Evolutionary conservation across 2,329 filamentous ascomycete species (phyloP).

Genomic region (Canariomyces notabilis): DNA sequence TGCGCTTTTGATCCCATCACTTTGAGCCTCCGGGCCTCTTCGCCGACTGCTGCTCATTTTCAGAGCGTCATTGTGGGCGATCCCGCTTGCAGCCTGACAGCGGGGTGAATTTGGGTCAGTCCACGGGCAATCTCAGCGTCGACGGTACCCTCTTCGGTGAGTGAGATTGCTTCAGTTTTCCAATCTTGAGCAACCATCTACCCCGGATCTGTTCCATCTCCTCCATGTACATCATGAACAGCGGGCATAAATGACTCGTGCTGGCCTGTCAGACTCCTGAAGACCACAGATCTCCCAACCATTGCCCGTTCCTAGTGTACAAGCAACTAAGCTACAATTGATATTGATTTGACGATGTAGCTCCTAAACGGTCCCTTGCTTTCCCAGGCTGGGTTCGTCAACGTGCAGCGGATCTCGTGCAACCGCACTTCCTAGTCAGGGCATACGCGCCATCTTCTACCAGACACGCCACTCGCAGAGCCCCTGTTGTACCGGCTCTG

Average conservation of each 20-base stretch:
- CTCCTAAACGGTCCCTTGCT: no score
- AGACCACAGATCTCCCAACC: no score
- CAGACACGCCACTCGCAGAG: not conserved
- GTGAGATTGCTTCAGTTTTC: not conserved
- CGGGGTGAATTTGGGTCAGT: not conserved
- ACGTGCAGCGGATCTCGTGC: no score
- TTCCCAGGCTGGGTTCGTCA: no score
- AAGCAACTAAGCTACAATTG: no score
- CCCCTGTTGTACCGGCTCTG: not conserved
- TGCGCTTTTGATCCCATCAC: not conserved
- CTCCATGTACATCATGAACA: not conserved
- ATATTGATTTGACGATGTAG: no score
- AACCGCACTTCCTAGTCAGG: no score
- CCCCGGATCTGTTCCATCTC: not conserved
- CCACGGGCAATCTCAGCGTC: not conserved
- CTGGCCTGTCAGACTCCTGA: no score
- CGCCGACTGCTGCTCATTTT: no score
- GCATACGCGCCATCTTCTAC: not conserved
- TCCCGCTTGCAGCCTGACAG: constrained; percentile 9
- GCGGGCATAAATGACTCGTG: no score
- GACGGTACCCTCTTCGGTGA: not conserved
- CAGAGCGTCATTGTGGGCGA: no score
- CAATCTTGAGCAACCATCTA: not conserved
- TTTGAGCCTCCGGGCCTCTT: not conserved
- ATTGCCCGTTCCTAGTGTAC: no score